These are phyloP conservation scores for Clitopilus hobsonii DNA, from an alignment of 768 basidiomycete genomes.

Conservation along the genomic window DNA sequence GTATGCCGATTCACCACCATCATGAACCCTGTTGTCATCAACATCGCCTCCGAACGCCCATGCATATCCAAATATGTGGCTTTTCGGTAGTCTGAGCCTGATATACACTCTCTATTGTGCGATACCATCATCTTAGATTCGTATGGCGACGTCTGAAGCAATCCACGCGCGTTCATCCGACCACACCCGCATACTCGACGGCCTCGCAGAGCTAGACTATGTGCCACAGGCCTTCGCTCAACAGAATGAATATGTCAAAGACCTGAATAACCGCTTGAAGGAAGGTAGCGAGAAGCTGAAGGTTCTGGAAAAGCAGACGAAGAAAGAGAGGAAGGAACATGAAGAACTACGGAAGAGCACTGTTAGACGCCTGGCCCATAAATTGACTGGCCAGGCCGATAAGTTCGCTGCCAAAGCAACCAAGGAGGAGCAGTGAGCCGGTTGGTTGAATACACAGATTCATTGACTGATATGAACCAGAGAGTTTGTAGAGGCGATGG, in stretches of 20 bases:
- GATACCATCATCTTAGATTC: not conserved
- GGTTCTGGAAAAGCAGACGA: constrained; percentile 30
- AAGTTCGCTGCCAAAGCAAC: constrained; percentile 36
- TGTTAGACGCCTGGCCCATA: constrained; percentile 31
- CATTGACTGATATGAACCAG: constrained; percentile 16
- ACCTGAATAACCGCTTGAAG: constrained; percentile 24
- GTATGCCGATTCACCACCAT: no score
- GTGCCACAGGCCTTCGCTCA: constrained; percentile 31
- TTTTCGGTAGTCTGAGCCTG: no score
- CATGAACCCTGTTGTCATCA: no score
- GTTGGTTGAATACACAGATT: not conserved
- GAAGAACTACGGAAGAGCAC: constrained; percentile 35
- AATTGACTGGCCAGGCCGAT: constrained; percentile 35
- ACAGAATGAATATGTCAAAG: constrained; percentile 29
- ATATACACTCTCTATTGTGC: not conserved
- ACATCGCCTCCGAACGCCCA: no score
- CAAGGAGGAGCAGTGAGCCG: constrained; percentile 39
- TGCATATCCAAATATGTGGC: no score
- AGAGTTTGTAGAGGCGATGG: constrained; percentile 41
- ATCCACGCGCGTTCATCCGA: constrained; percentile 34
- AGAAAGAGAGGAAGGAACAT: constrained; percentile 41
- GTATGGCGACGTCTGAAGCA: constrained; percentile 21
- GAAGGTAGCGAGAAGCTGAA: constrained; percentile 19
- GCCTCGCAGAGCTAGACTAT: constrained; percentile 34
- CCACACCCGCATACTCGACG: constrained; percentile 28